These are phyloP conservation scores for Trypanosoma melophagium DNA, from an alignment of 208 protist species.

Conservation along the genomic window DNA sequence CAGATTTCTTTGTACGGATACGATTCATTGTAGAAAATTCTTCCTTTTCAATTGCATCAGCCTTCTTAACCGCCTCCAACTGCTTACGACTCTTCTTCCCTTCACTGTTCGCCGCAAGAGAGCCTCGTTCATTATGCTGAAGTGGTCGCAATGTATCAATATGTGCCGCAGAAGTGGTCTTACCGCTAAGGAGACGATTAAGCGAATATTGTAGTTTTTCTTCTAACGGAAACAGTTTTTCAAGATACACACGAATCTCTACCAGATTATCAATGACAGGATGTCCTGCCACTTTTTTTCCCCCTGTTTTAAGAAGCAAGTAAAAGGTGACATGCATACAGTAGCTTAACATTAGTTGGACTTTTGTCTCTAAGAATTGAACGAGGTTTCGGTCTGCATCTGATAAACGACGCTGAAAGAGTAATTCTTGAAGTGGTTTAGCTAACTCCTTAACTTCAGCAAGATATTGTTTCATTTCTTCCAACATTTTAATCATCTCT, in stretches of 20 bases:
- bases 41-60: slow-evolving; percentile 81
- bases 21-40: slow-evolving; percentile 84
- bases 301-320: slow-evolving; percentile 91
- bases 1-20: slow-evolving; percentile 77
- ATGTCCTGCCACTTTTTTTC: slow-evolving; percentile 90
- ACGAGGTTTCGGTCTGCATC: slow-evolving; percentile 77
- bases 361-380: slow-evolving; percentile 88
- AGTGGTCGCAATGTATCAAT: slow-evolving; percentile 71
- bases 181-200: slow-evolving; percentile 91
- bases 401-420: slow-evolving; percentile 78
- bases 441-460: slow-evolving; percentile 83
- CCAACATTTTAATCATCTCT: slow-evolving; percentile 87
- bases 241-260: slow-evolving; percentile 91
- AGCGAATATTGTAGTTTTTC: slow-evolving; percentile 96
- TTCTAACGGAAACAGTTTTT: slow-evolving; percentile 95
- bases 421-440: slow-evolving; percentile 77
- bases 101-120: slow-evolving; percentile 37
- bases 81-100: slow-evolving; percentile 67
- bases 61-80: slow-evolving; percentile 59
- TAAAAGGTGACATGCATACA: slow-evolving; percentile 95
- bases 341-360: slow-evolving; percentile 94
- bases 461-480: slow-evolving; percentile 85
- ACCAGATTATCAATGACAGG: slow-evolving; percentile 94
- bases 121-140: slow-evolving; percentile 37
- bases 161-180: slow-evolving; percentile 61